Evolutionary conservation across 2,329 filamentous ascomycete species (phyloP), one percentile per base, ranked within the genome.

Genomic region (Cephalotrichum gorgonifer): DNA sequence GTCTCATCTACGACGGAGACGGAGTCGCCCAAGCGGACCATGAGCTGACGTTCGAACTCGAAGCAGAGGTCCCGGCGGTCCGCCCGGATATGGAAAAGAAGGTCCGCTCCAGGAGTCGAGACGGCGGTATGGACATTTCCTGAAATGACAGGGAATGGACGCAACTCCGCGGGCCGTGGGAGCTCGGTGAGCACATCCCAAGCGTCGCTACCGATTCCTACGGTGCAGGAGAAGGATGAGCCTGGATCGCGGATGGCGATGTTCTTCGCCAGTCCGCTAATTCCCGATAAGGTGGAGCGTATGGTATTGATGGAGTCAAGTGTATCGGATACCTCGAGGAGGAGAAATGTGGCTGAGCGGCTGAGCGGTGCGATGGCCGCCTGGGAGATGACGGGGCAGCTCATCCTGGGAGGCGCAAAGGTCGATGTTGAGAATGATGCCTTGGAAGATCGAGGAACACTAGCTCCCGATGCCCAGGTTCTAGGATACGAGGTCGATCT

Each of bases 21-120:
- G 0, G 71, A 52, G 41, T 69, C 68, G 0, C 72, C 73, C 0
- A 81, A 65, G 2, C 57, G 53, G 14, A 71, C 67, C 56, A 79
- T 60, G 11, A 81, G 57, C 54, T 79, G 76, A 28, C 70, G 63
- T 61, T 80, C 76, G 49, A 80, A 75, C 55, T 81, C 77, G 52
- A 80, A 80, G 55, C 71, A 74, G 22, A 81, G 54, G 54, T 80
- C 77, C 14, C 74, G 66, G 1, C 77, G 67, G 44, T 79, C 75
- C 0, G 76, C 67, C 27, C 76, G 72, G 52, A 81, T 79, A 54
- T 81, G 77, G 52, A 81, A 77, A 4, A 81, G 63, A 1, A 81
- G 51, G 50, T 81, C 76, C n/a, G n/a, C n/a, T 0, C 77, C 76
- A 0, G 75, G 73, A 0, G 77, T 80, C 0, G 75, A 74, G 6